Evolutionary conservation across 139 green algal species (phyloP), one percentile per base, ranked within the genome.

Genomic region (Asterochloris sp.): DNA sequence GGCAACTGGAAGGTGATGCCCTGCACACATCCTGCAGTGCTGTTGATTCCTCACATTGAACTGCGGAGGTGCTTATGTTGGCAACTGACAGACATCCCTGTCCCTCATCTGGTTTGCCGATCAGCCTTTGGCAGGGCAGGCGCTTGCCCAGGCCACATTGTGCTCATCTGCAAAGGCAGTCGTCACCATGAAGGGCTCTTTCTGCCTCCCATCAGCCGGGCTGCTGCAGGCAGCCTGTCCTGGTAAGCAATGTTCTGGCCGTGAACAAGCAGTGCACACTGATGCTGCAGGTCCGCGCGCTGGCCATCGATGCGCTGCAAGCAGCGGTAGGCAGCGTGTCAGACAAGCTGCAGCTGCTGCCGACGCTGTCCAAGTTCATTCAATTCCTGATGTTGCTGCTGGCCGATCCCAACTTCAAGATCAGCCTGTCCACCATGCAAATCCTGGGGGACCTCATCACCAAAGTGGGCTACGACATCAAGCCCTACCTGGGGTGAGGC

Each of bases 381-480:
- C 74, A 80, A 9, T 96, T 97, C 80, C 80, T 96, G 17, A 67
- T 89, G 47, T 83, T 80, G 19, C 88, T 97, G 28, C 68, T 94
- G 13, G 83, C 81, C 0, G 93, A 97, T 81, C 88, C 92, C 77
- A 97, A 97, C 89, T 97, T 97, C 85, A 95, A 95, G 74, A 94
- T 97, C 17, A 89, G 89, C 13, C 79, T 93, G n/a, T 91, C 89
- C 11, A 88, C 89, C 64, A 91, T 95, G 84, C 83, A 91, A 11
- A 94, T 95, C 11, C 82, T 96, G 23, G 86, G 86, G 28, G 87
- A 92, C 23, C 69, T 95, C 15, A 85, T 92, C 0, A 54, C 10
- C 12, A 92, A 89, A 62, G 74, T 94, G 11, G 91, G 91, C 21
- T 47, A 15, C 0, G 85, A 89, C 21, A 80, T 94, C 66, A 81